A percentile compares a stretch with the other conserved stretches of the same genome.
Evolutionary conservation across 495 filamentous ascomycete genomes (phyloP).

Genomic region (Lindgomyces ingoldianus): DNA sequence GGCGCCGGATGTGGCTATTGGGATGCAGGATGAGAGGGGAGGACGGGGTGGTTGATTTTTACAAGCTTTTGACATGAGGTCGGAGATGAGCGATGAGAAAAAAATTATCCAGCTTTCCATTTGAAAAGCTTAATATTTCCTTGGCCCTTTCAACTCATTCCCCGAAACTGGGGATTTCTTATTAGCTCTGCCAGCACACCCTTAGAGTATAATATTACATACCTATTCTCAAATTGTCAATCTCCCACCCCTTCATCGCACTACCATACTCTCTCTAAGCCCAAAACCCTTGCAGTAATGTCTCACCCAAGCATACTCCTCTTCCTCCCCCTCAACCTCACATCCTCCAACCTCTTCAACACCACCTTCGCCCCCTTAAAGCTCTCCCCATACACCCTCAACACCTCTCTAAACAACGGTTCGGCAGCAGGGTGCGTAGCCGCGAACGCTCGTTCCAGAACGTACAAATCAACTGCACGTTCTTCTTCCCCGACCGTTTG

Average conservation of each 20-base stretch:
- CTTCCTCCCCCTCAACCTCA: conserved; percentile 95
- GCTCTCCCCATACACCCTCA: conserved; percentile 62
- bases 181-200: too few relatives aligned
- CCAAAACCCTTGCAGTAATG: too few relatives aligned
- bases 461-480: conserved; percentile 93
- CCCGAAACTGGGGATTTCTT: too few relatives aligned
- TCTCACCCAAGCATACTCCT: conserved; percentile 82
- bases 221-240: too few relatives aligned
- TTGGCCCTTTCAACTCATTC: too few relatives aligned
- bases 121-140: too few relatives aligned
- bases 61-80: too few relatives aligned
- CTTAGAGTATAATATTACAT: too few relatives aligned
- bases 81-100: too few relatives aligned
- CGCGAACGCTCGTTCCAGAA: conserved; percentile 92
- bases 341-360: conserved; percentile 82
- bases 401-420: conserved; percentile 65
- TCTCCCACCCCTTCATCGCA: too few relatives aligned
- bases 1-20: conserved; percentile 64
- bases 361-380: conserved; percentile 61
- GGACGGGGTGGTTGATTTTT: conserved; percentile 41
- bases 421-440: conserved; percentile 92
- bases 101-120: too few relatives aligned
- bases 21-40: conserved; percentile 71
- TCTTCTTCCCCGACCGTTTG: conserved; percentile 88
- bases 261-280: too few relatives aligned